phyloP scores from a whole-genome alignment of 495 filamentous ascomycete genomes.

The Xylaria cubensis region DNA sequence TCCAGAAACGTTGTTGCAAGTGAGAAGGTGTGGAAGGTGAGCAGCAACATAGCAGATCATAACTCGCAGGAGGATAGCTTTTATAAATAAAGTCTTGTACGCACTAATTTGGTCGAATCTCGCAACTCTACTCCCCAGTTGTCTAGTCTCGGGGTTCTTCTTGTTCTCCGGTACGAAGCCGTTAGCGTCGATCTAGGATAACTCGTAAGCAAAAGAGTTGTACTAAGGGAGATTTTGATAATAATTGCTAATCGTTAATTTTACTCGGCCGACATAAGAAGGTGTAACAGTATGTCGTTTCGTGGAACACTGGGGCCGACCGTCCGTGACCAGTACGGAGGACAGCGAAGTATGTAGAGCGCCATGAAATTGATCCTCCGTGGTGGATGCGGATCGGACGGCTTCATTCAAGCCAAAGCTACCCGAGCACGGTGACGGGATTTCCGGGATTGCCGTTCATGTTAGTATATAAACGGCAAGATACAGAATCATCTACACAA shows the following conservation, averaged over 20 bases:
- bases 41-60: not conserved
- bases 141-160: not conserved
- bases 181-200: not conserved
- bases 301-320: not conserved
- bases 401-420: not conserved
- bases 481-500: not conserved
- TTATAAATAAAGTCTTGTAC: not conserved
- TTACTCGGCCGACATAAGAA: not conserved
- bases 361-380: not conserved
- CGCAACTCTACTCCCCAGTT: not conserved
- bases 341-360: not conserved
- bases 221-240: not conserved
- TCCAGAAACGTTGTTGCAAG: not conserved
- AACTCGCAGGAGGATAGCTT: not conserved
- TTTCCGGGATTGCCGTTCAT: not conserved
- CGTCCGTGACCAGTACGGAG: not conserved
- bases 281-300: not conserved
- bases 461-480: not conserved
- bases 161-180: not conserved
- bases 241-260: not conserved
- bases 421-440: not conserved
- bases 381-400: not conserved
- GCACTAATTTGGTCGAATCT: not conserved
- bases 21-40: not conserved
- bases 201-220: not conserved